phyloP scores from a whole-genome alignment of 2,329 filamentous ascomycete genomes.

The Arthrobotrys pseudoclavata region DNA sequence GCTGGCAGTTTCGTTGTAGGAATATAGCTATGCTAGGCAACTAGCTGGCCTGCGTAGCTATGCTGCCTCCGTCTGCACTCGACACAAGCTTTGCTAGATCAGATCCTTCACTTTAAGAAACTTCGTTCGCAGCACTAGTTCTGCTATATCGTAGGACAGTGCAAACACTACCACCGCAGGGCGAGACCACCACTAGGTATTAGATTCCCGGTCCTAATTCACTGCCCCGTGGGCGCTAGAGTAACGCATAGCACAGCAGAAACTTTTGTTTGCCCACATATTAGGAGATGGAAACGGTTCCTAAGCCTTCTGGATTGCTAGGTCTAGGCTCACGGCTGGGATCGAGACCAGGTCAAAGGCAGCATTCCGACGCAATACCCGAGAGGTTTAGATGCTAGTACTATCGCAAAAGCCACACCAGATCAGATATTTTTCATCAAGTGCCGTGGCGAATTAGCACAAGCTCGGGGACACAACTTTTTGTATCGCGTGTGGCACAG shows the following conservation, averaged over 20 bases:
- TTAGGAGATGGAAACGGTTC: neutral
- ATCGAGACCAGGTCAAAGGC: neutral
- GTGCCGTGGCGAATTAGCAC: neutral
- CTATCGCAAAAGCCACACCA: neutral
- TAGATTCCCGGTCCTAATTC: neutral
- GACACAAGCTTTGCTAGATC: neutral
- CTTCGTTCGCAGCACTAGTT: neutral
- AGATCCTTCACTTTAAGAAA: neutral
- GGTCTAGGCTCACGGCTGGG: neutral
- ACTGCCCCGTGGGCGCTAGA: neutral
- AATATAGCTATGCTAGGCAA: conserved; percentile 1
- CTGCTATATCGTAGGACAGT: neutral
- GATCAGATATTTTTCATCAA: neutral
- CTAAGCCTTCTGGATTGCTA: neutral
- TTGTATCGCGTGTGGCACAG: neutral
- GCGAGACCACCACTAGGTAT: neutral
- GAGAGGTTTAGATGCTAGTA: neutral
- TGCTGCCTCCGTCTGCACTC: neutral
- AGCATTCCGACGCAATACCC: neutral
- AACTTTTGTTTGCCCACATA: neutral
- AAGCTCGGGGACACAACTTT: neutral
- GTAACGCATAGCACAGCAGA: neutral
- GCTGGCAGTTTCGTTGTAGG: neutral
- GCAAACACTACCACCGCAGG: neutral
- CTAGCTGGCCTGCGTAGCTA: neutral